phyloP scores from a whole-genome alignment of 495 filamentous ascomycete genomes.

The Aspergillus wentii region DNA sequence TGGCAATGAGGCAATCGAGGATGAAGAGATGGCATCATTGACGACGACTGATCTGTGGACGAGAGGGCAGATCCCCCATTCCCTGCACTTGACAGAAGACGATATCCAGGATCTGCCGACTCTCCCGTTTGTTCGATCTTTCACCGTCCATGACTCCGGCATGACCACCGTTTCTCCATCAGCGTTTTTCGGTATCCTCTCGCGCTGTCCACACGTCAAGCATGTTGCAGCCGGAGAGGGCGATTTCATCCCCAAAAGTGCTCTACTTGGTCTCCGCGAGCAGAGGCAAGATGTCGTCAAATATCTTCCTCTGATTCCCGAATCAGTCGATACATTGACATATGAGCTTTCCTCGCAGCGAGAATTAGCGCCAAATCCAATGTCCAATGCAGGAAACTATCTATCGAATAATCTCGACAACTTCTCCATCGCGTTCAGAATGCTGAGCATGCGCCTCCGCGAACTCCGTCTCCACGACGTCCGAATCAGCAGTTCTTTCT shows the following conservation, averaged over 20 bases:
- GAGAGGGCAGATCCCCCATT: background rate
- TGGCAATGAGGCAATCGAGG: background rate
- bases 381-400: background rate
- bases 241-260: background rate
- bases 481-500: conserved; percentile 4
- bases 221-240: background rate
- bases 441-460: background rate
- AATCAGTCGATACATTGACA: background rate
- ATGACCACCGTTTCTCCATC: background rate
- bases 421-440: background rate
- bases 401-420: background rate
- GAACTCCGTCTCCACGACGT: conserved; percentile 1
- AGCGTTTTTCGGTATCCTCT: background rate
- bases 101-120: conserved; percentile 1
- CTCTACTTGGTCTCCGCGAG: background rate
- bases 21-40: background rate
- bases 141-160: background rate
- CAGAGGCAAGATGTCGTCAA: background rate
- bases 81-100: background rate
- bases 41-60: background rate
- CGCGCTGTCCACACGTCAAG: background rate
- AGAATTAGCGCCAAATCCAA: background rate
- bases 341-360: background rate
- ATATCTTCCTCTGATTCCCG: background rate
- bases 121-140: background rate